These are phyloP conservation scores for Scenedesmus sp. DNA, from an alignment of 163 green algal genomes.

Conservation along the genomic window DNA sequence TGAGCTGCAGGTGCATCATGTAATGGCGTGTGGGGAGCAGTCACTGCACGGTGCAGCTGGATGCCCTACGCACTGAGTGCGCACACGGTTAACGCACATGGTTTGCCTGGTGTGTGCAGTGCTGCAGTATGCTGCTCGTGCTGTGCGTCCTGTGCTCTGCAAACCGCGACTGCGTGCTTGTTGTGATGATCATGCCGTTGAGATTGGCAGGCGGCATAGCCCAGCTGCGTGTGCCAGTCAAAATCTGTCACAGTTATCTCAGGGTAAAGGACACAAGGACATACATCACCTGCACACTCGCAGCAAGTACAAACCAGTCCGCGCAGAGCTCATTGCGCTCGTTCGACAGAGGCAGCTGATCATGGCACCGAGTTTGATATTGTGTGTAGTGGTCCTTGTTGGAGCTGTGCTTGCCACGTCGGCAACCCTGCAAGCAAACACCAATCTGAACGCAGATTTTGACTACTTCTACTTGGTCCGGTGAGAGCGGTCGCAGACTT, in stretches of 20 bases:
- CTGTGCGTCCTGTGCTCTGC: not conserved
- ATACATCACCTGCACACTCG: not conserved
- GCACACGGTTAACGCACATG: no score
- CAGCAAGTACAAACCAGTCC: not conserved
- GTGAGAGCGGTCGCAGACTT: not conserved
- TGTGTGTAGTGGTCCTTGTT: not conserved
- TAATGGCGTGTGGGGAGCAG: no score
- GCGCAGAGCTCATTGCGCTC: not conserved
- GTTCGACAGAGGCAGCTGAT: not conserved
- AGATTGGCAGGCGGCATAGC: no score
- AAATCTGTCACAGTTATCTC: not conserved
- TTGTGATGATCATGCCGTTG: not conserved
- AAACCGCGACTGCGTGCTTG: no score
- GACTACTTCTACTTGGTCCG: slow-evolving; percentile 56
- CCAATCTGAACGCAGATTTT: slow-evolving; percentile 9
- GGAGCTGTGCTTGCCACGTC: not conserved
- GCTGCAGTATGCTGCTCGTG: no score
- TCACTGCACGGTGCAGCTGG: no score
- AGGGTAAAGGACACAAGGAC: not conserved
- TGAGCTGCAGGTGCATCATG: no score
- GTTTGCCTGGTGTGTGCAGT: no score
- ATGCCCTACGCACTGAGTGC: no score
- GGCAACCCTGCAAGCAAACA: not conserved
- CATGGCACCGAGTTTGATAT: not conserved
- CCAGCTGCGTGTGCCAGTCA: no score